Evolutionary conservation across 345 rosid genomes (phyloP), one percentile per base, ranked within the genome.

Genomic region (Trapa incisa): DNA sequence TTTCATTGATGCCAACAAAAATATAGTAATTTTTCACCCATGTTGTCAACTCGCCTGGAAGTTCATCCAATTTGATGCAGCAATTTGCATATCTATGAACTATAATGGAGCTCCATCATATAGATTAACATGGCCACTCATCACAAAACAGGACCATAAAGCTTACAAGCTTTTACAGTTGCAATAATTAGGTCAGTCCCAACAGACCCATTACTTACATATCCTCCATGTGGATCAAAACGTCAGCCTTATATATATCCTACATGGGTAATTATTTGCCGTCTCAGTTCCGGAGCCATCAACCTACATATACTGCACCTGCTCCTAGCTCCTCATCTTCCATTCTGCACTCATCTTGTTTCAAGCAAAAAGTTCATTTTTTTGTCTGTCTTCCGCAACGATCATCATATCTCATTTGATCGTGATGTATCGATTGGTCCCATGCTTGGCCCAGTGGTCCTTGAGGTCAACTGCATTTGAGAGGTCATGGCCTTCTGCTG

Each of bases 361-460:
- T 22, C 29, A 22, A 22, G 29, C 29, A 22, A 22, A 22, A 22
- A 22, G 29, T 22, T 22, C 29, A 22, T 22, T 22, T 22, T 22
- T 22, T 22, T 22, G 29, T 22, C 29, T 22, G 29, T 22, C 29
- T 22, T 22, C 29, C 0, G 29, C 29, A 22, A 22, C 29, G 29
- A 22, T 22, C 29, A 22, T 22, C 29, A 22, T 22, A 22, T 22
- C 29, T 72, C 67, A 75, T 62, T 64, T 75, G 54, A 75, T 75
- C 33, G 77, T 75, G 70, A 75, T 75, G 65, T 75, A 75, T 35
- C 77, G 71, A 52, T 75, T 75, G 2, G 74, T 75, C 22, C 77
- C 95, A 17, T 88, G 95, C 74, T 84, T 88, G 60, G 95, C 95
- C 95, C 95, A 88, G 38, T 86, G 73, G 61, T 88, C 85, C 81